Percentiles rank a stretch among this genome's conserved stretches.
Conservation (phyloP, 2,329 filamentous ascomycete genomes). For the Xylariales sp. region DNA sequence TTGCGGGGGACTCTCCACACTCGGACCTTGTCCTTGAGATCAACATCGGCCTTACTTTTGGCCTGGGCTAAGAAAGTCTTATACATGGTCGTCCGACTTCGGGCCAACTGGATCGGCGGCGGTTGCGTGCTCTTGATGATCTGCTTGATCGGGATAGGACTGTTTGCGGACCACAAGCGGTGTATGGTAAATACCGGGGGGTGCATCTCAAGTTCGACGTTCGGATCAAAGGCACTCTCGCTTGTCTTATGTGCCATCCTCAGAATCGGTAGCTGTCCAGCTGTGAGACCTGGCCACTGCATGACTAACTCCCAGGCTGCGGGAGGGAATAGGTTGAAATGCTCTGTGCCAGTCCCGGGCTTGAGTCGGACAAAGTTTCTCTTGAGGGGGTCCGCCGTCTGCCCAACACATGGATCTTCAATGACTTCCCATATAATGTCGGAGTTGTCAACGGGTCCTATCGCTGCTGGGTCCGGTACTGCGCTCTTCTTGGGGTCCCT, state of each 20-base stretch:
- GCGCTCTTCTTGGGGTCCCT: conserved; percentile 49
- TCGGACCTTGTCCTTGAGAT: conserved; percentile 67
- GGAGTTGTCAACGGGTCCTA: conserved; percentile 83
- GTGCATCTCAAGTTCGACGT: conserved; percentile 77
- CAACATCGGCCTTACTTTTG: conserved; percentile 65
- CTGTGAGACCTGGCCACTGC: conserved; percentile 74
- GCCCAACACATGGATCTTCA: conserved; percentile 36
- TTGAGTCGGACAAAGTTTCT: conserved; percentile 68
- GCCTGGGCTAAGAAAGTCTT: conserved; percentile 71
- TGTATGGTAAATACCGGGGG: conserved; percentile 83
- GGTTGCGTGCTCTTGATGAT: conserved; percentile 56
- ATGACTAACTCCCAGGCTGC: conserved; percentile 78
- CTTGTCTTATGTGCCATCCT: conserved; percentile 76
- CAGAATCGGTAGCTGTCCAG: conserved; percentile 65
- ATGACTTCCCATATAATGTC: conserved; percentile 67
- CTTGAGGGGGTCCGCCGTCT: conserved; percentile 23
- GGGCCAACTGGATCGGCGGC: conserved; percentile 60
- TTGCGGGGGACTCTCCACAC: conserved; percentile 63
- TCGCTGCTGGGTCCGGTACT: conserved; percentile 44
- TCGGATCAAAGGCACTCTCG: conserved; percentile 47
- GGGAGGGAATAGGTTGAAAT: conserved; percentile 72
- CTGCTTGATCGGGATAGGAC: conserved; percentile 52
- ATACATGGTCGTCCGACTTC: conserved; percentile 65
- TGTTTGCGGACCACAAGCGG: conserved; percentile 63
- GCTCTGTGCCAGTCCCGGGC: conserved; percentile 60